Evolutionary conservation across 331 rosid species (phyloP), one percentile per base, ranked within the genome.

Genomic region (Stylosanthes scabra): DNA sequence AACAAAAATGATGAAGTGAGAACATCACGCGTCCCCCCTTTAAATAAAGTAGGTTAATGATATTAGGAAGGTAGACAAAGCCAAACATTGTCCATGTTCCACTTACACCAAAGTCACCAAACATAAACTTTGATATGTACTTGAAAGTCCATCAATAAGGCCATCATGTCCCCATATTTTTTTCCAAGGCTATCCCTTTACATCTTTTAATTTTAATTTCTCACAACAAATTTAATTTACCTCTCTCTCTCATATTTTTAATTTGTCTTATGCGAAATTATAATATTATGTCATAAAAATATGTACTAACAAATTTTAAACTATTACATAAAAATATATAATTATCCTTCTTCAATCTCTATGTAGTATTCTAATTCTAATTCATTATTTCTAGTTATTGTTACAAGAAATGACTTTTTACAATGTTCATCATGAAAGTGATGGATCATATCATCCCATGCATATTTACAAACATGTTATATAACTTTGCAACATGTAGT

Each of bases 41-140:
- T 28, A 34, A 34, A 34, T 45, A 52, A 85, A 72, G 79, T 73
- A 59, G 80, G 71, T 68, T 65, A 73, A 73, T 82, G 66, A 81
- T 61, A 61, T 63, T 34, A 34, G 4, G 4, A 34, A 34, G n/a
- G 78, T 59, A 25, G 85, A 83, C 76, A 62, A 59, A 73, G 44
- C 74, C 71, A 69, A 72, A 69, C 75, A 46, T 63, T 25, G 74
- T 62, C 78, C 66, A 60, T 56, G 62, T 75, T 34, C 77, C 46
- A 71, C 78, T 75, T 34, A 81, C 46, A 71, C 78, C 78, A 59
- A 68, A 77, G 70, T 62, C 59, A 25, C 55, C 68, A 49, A 74
- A 74, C 76, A 74, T 75, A 66, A n/a, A 52, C 77, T 78, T 68
- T 74, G 49, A 42, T 62, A 47, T 63, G 65, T 71, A 67, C 82